Percentiles rank a stretch among this genome's conserved stretches.
phyloP scores from a whole-genome alignment of 495 filamentous ascomycete genomes.

The Delitschia confertaspora region DNA sequence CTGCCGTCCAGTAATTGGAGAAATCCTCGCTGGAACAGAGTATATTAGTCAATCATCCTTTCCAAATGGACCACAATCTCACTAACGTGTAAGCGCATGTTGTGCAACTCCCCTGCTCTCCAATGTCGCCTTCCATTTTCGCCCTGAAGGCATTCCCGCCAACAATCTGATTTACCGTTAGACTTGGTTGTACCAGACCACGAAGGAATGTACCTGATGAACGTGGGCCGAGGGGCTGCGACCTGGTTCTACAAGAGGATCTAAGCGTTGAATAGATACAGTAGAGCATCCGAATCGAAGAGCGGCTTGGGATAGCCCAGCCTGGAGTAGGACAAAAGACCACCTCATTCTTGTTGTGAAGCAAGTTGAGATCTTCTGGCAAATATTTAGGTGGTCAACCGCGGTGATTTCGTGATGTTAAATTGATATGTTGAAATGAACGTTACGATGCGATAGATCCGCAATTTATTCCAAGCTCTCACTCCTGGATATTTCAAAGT shows the following conservation, averaged over 20 bases:
- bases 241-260: slow-evolving; percentile 40
- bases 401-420: background rate
- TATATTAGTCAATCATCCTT: too few relatives aligned
- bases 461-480: background rate
- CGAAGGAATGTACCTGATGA: slow-evolving; percentile 34
- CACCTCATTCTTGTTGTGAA: slow-evolving; percentile 39
- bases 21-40: slow-evolving; percentile 37
- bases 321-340: slow-evolving; percentile 29
- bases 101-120: slow-evolving; percentile 39
- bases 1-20: slow-evolving; percentile 37
- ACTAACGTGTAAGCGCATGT: slow-evolving; percentile 35
- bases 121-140: slow-evolving; percentile 41
- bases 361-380: background rate
- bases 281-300: slow-evolving; percentile 44
- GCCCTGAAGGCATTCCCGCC: slow-evolving; percentile 44
- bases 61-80: too few relatives aligned
- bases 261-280: slow-evolving; percentile 41
- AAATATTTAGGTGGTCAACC: background rate
- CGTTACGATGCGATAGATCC: background rate
- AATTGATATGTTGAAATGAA: background rate
- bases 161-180: slow-evolving; percentile 25
- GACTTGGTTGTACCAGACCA: too few relatives aligned
- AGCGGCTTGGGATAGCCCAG: slow-evolving; percentile 38
- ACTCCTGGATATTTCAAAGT: background rate
- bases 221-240: slow-evolving; percentile 39